phyloP scores from a whole-genome alignment of 257 asterid genomes.

The Solanum stenotomum region DNA sequence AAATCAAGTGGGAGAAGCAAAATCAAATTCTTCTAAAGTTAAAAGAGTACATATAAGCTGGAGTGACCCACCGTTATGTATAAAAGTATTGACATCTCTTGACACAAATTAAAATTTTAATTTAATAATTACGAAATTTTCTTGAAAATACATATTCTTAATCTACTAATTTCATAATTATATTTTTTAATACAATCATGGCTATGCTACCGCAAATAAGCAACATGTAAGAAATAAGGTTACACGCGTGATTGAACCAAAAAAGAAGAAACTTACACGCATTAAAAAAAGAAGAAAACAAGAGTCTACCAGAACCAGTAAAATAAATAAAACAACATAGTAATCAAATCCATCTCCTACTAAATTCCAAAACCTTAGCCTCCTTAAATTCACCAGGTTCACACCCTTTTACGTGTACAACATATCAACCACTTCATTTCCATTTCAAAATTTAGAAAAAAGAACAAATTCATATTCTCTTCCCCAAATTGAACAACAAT shows the following conservation, averaged over 20 bases:
- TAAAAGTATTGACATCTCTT: too few species aligned
- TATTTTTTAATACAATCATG: too few species aligned
- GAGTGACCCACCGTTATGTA: too few species aligned
- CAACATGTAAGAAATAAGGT: neutral
- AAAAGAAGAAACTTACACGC: neutral
- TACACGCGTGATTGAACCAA: neutral
- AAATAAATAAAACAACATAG: neutral
- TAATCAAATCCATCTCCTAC: neutral
- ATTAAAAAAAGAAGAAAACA: neutral
- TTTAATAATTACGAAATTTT: too few species aligned
- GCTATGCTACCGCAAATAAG: too few species aligned
- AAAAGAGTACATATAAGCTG: neutral
- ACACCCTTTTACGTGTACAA: conserved; percentile 44
- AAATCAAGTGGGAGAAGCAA: neutral
- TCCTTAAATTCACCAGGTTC: conserved; percentile 11
- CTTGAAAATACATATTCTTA: too few species aligned
- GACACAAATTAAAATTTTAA: too few species aligned
- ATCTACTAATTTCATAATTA: too few species aligned
- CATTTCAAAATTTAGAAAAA: neutral
- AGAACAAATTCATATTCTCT: neutral
- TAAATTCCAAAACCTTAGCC: conserved; percentile 2
- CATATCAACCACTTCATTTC: conserved; percentile 38
- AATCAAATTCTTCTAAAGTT: neutral
- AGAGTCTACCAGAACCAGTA: neutral
- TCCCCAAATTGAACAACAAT: neutral